phyloP scores from a whole-genome alignment of 225 moss, liverwort and hornwort genomes.

The Lunularia cruciata region DNA sequence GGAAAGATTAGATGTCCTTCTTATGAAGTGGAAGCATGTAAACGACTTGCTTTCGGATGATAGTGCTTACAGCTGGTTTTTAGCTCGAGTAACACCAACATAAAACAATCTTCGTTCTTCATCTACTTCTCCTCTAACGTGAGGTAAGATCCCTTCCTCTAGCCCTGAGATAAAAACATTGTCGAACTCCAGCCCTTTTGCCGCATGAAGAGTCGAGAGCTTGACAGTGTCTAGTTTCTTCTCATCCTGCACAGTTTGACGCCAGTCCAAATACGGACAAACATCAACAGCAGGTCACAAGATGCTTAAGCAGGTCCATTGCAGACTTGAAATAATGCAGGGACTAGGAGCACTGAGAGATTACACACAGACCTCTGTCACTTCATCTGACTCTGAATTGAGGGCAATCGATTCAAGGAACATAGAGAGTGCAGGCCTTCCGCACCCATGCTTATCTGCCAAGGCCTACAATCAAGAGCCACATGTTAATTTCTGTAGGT shows the following conservation, averaged over 20 bases:
- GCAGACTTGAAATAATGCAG: too few species aligned
- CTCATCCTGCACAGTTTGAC: slow-evolving; percentile 23
- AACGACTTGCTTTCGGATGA: background rate
- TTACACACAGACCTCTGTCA: slow-evolving; percentile 28
- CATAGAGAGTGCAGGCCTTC: slow-evolving; percentile 33
- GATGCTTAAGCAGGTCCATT: too few species aligned
- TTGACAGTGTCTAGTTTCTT: slow-evolving; percentile 29
- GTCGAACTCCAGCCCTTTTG: slow-evolving; percentile 48
- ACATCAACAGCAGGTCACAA: too few species aligned
- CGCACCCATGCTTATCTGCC: slow-evolving; percentile 28
- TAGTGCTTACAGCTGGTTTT: slow-evolving; percentile 34
- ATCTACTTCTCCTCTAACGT: slow-evolving; percentile 22
- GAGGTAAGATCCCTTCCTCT: slow-evolving; percentile 44
- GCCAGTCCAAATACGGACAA: background rate
- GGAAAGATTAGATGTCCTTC: background rate
- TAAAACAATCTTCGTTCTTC: slow-evolving; percentile 54
- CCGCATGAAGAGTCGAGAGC: slow-evolving; percentile 47
- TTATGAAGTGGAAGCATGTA: too few species aligned
- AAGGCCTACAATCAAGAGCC: slow-evolving; percentile 22
- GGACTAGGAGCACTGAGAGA: too few species aligned
- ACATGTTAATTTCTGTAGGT: too few species aligned
- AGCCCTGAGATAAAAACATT: slow-evolving; percentile 44
- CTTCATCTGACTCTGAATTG: slow-evolving; percentile 24
- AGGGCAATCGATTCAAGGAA: slow-evolving; percentile 41
- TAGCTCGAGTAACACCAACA: slow-evolving; percentile 50